Conservation (phyloP, 2,329 filamentous ascomycete species). For the Leptosphaerulina australis region DNA sequence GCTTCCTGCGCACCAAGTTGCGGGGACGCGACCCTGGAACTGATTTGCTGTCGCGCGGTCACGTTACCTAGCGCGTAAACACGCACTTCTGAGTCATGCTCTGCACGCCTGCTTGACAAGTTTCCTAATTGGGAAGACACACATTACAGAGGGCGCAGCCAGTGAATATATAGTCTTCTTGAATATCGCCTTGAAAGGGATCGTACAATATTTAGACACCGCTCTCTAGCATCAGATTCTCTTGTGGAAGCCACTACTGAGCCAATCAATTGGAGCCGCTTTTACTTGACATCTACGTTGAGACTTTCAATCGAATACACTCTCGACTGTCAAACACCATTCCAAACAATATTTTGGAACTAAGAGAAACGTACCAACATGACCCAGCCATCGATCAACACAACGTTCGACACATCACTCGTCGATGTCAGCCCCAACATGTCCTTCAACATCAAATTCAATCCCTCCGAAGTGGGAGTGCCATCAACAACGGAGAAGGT, state of each 20-base stretch:
- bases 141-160: conserved; percentile 23
- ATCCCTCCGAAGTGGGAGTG: conserved; percentile 28
- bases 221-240: conserved; percentile 8
- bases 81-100: conserved; percentile 42
- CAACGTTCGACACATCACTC: conserved; percentile 50
- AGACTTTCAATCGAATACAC: not conserved
- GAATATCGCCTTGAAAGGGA: conserved; percentile 20
- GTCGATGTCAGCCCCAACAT: conserved; percentile 38
- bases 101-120: conserved; percentile 35
- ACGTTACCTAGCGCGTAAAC: conserved; percentile 17
- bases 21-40: conserved; percentile 6
- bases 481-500: conserved; percentile 11
- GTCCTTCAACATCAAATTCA: conserved; percentile 48
- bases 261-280: not conserved
- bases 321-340: not conserved
- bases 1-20: too few species aligned
- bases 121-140: conserved; percentile 30
- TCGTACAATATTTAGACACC: conserved; percentile 12
- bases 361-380: conserved; percentile 24
- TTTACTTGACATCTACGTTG: not conserved
- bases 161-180: conserved; percentile 28
- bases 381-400: conserved; percentile 46
- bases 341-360: not conserved
- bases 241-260: conserved; percentile 2
- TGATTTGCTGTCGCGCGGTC: conserved; percentile 10